Percentiles rank a stretch among this genome's conserved stretches.
Conservation (phyloP, 176 grass and related monocot species). For the Triticum dicoccoides region DNA sequence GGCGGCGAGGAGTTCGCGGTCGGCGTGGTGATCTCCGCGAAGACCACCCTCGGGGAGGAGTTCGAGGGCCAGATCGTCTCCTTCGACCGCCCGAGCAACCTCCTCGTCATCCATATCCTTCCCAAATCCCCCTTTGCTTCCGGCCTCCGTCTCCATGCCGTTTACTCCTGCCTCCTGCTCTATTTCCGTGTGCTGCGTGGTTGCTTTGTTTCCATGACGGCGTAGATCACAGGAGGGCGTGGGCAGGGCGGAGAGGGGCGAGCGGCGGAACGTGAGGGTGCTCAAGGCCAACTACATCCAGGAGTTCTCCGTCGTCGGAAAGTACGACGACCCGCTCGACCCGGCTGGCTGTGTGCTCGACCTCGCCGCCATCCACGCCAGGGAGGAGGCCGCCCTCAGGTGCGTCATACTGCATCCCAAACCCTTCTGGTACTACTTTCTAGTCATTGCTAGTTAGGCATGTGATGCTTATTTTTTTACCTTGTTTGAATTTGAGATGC, state of each 20-base stretch:
- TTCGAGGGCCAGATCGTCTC: conserved; percentile 91
- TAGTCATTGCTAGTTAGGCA: neutral
- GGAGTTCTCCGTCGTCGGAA: conserved; percentile 64
- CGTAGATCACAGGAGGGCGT: conserved; percentile 79
- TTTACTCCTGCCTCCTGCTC: neutral
- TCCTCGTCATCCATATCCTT: conserved; percentile 99
- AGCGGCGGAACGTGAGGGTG: conserved; percentile 67
- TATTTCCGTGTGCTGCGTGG: neutral
- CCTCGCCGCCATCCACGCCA: conserved; percentile 61
- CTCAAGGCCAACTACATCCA: conserved; percentile 91
- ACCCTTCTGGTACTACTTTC: neutral
- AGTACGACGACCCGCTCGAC: conserved; percentile 76
- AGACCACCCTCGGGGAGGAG: conserved; percentile 78
- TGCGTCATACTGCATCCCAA: conserved; percentile 17
- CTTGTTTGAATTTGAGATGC: neutral
- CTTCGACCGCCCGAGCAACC: conserved; percentile 84
- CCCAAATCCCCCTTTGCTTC: neutral
- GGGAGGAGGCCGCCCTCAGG: conserved; percentile 89
- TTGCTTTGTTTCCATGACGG: conserved; percentile 50
- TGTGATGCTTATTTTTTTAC: neutral
- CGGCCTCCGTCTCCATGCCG: neutral
- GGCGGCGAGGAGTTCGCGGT: conserved; percentile 82
- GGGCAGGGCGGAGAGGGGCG: conserved; percentile 40
- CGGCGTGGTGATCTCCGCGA: conserved; percentile 69
- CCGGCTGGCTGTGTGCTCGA: conserved; percentile 66